phyloP scores from a whole-genome alignment of 352 stramenopile species.

The Pythium aristosporum region DNA sequence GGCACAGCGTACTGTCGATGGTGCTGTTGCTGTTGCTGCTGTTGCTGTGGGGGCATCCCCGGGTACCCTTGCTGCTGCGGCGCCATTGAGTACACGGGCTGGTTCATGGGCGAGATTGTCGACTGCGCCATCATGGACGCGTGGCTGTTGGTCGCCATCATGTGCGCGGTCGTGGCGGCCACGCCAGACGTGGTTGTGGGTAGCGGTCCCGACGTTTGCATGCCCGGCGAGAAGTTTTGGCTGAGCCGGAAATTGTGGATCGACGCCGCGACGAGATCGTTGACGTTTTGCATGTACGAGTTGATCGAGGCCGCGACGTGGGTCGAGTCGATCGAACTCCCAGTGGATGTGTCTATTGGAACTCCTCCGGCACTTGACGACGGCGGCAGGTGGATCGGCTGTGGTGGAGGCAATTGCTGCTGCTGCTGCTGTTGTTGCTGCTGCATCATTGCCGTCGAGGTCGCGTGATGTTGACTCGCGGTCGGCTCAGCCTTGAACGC shows the following conservation, averaged over 20 bases:
- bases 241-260: constrained; percentile 80
- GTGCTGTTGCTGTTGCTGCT: constrained; percentile 30
- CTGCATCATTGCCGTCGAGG: background rate
- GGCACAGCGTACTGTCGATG: constrained; percentile 38
- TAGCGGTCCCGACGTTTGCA: constrained; percentile 23
- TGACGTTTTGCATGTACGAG: constrained; percentile 53
- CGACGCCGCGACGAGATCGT: constrained; percentile 63
- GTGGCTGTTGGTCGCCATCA: constrained; percentile 15
- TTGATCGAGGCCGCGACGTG: constrained; percentile 37
- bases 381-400: constrained; percentile 14
- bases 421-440: background rate
- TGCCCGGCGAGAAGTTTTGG: constrained; percentile 50
- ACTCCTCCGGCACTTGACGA: constrained; percentile 1
- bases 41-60: constrained; percentile 29
- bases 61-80: constrained; percentile 45
- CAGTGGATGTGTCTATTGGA: constrained; percentile 1
- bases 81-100: constrained; percentile 45
- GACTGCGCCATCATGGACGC: constrained; percentile 27
- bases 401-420: background rate
- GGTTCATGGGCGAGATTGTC: constrained; percentile 40
- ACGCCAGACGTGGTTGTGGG: constrained; percentile 1
- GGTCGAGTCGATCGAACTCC: constrained; percentile 25
- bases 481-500: constrained; percentile 18
- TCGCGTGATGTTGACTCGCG: background rate
- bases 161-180: constrained; percentile 1